A percentile compares a stretch with the other conserved stretches of the same genome.
Evolutionary conservation across 2,329 filamentous ascomycete genomes (phyloP).

Genomic region (Aureobasidium mangrovei): DNA sequence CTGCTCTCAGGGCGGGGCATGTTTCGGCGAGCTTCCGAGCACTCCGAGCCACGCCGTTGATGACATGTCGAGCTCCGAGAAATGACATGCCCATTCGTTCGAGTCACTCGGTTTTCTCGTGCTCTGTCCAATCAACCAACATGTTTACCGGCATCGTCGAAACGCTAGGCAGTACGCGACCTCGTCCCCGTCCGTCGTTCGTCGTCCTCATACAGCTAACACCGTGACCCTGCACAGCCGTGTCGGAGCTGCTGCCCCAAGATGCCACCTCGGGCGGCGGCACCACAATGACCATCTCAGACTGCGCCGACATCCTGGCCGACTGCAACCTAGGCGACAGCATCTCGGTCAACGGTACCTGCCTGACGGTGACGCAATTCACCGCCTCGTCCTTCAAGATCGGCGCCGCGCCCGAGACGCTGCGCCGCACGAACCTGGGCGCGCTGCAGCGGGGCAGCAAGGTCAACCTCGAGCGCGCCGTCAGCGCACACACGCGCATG

Average conservation of each 20-base stretch:
- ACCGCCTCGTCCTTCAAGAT: constrained; percentile 64
- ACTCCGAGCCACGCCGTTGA: neutral
- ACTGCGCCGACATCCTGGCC: constrained; percentile 64
- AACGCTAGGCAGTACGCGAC: constrained; percentile 72
- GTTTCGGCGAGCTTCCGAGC: constrained; percentile 1
- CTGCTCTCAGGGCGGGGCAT: neutral
- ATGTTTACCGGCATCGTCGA: constrained; percentile 98
- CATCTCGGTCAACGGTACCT: constrained; percentile 92
- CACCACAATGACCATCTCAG: constrained; percentile 78
- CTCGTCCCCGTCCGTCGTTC: neutral
- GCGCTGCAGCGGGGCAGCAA: constrained; percentile 53
- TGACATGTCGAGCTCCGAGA: constrained; percentile 3
- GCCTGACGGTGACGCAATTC: constrained; percentile 81
- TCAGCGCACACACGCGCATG: constrained; percentile 87
- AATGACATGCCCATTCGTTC: neutral
- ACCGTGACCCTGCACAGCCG: constrained; percentile 49
- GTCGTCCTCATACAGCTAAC: constrained; percentile 22
- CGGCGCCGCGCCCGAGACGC: constrained; percentile 88
- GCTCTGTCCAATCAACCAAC: constrained; percentile 17
- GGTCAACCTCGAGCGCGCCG: constrained; percentile 91
- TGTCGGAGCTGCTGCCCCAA: constrained; percentile 70
- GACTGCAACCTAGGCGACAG: constrained; percentile 86
- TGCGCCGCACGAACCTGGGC: constrained; percentile 92
- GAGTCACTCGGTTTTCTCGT: neutral
- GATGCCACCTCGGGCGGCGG: constrained; percentile 70